phyloP scores from a whole-genome alignment of 495 filamentous ascomycete species.

The Aspergillus cavernicola region DNA sequence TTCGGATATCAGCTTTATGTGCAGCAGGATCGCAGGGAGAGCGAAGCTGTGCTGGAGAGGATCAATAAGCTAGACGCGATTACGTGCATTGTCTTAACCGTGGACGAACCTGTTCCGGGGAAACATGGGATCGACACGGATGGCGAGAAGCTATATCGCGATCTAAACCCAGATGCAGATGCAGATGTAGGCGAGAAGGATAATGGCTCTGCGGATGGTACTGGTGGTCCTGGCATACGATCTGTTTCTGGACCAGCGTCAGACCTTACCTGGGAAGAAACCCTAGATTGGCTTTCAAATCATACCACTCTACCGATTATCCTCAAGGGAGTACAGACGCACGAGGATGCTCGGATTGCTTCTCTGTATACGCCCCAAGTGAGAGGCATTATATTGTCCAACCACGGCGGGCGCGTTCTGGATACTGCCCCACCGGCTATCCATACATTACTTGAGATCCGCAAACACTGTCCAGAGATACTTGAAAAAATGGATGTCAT shows the following conservation, averaged over 20 bases:
- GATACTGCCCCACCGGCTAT: constrained; percentile 89
- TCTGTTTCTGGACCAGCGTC: constrained; percentile 49
- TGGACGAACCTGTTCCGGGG: constrained; percentile 89
- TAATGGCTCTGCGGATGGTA: too few relatives aligned
- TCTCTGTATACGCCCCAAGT: constrained; percentile 67
- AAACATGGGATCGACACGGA: constrained; percentile 89
- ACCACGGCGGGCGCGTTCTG: constrained; percentile 85
- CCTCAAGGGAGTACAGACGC: constrained; percentile 89
- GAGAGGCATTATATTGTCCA: constrained; percentile 77
- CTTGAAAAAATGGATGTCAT: constrained; percentile 77
- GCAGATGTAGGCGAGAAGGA: too few relatives aligned
- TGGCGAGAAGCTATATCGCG: too few relatives aligned
- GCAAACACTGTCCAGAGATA: constrained; percentile 87
- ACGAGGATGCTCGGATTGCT: constrained; percentile 87
- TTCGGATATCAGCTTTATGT: constrained; percentile 96
- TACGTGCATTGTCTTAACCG: constrained; percentile 80
- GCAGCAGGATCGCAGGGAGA: constrained; percentile 73
- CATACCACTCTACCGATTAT: constrained; percentile 81
- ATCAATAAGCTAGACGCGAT: constrained; percentile 66
- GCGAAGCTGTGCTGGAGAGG: constrained; percentile 73
- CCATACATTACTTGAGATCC: constrained; percentile 83
- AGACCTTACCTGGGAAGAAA: constrained; percentile 77
- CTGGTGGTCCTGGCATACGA: constrained; percentile 32
- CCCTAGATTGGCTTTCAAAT: constrained; percentile 69
- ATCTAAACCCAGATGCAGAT: too few relatives aligned